Base-by-base conservation (phyloP, 2,329 filamentous ascomycete genomes). In the Sarocladiaceae sp. region DNA sequence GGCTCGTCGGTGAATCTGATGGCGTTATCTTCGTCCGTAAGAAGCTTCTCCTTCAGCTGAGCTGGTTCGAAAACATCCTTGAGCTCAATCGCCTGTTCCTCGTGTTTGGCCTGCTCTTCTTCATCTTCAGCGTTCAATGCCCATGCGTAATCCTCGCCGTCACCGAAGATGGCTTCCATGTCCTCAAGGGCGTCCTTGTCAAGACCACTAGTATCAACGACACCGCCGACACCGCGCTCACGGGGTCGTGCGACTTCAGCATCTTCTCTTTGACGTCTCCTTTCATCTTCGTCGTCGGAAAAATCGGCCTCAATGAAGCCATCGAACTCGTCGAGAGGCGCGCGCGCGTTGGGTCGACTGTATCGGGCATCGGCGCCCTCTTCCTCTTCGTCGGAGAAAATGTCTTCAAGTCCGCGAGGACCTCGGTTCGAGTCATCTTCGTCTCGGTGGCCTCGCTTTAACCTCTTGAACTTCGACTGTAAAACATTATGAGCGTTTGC, bases 1-100 rank as follows among this genome's bases (percentile, higher is more conserved):
- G 94, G 94, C 59, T 96, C 87, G 66, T 99, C 94, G 18, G 82
- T 85, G 63, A 86, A 83, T 47, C 94, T 89, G 58, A 99, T 97
- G 53, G 84, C 75, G 66, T 97, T 96, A 67, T 99, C 94, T 57
- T 92, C 91, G 53, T 97, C 94, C 8, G 94, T 99, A 60, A 99
- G 82, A 67, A 97, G 87, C 71, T 90, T 93, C 71, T 99, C 94
- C 53, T 87, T 86, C 35, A 99, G 80, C 67, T 99, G 91, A 2
- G 92, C 96, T 1, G 94, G 94, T 70, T 99, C 94, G 62, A 99
- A 99, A 49, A 99, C 93, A 66, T 99, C 93, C 72, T 97, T 97
- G 56, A 99, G 81, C 69, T 97, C 90, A 37, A 97, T 83, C 40
- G 86, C 86, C 62, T 92, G 88, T 58, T 95, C 89, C 56, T 90